Base-by-base conservation (phyloP, 2,329 filamentous ascomycete genomes). In the Penicillium concentricum region DNA sequence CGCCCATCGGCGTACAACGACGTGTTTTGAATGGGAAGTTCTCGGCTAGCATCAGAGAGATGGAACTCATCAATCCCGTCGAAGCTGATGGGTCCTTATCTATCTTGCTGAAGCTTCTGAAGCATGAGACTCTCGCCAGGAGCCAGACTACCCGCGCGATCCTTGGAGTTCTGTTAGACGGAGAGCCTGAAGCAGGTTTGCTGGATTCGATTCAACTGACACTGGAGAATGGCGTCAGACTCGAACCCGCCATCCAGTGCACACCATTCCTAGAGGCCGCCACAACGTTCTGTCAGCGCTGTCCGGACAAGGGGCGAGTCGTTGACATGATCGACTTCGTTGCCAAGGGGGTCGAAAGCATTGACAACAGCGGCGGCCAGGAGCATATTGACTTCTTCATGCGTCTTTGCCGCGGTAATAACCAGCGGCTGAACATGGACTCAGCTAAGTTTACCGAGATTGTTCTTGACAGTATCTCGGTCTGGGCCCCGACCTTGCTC, bases 101-200 rank as follows among this genome's bases (percentile, higher is more conserved):
- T 13, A 39, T 77, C 51, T 69, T 88, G 24, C 84, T 86, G 67
- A 90, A 88, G 68, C 77, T 92, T 26, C 77, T 92, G 28, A 76
- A 78, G 20, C 78, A 88, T 47, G 81, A 87, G 60, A 83, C 87
- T 18, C 47, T 62, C 5, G 39, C 48, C 66, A 86, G 85, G 52
- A 71, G 73, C 0, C 60, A 68, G 2, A 76, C 78, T 2, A 84
- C 82, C 2, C 77, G 82, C 48, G 75, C 73, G 13, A 87, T 92
- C 51, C 69, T 92, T 47, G 73, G 72, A 37, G 76, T 79, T 4
- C 77, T 91, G 35, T 73, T 89, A 41, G 72, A 76, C n/a, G 70
- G 82, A 20, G 80, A 82, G 54, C 71, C 76, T 0, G 64, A 75
- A 7, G 79, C 86, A 70, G 83, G 85, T 42, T 47, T 74, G 26